These are phyloP conservation scores for Lichtheimia ornata DNA, from an alignment of 371 early-diverging fungal genomes.

Conservation along the genomic window DNA sequence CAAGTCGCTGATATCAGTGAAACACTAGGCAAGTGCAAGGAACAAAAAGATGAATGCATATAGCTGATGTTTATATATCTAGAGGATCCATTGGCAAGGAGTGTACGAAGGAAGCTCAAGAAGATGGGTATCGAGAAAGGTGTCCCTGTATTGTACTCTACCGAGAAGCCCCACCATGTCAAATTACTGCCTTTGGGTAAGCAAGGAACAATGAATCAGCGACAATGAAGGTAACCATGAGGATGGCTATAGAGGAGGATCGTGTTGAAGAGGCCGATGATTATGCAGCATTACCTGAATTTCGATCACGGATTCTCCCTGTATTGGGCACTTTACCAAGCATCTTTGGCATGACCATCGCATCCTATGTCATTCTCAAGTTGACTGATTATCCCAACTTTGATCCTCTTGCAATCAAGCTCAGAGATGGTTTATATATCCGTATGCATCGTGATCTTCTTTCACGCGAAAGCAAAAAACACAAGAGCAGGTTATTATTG, in stretches of 20 bases:
- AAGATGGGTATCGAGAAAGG: constrained; percentile 71
- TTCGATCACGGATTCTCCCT: constrained; percentile 83
- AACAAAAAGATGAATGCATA: background rate
- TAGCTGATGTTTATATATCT: background rate
- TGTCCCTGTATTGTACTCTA: constrained; percentile 88
- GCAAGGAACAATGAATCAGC: constrained; percentile 1
- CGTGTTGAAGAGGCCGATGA: constrained; percentile 84
- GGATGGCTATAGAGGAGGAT: constrained; percentile 55
- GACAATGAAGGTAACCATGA: background rate
- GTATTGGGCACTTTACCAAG: constrained; percentile 92
- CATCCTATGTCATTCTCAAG: constrained; percentile 78
- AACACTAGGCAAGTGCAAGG: constrained; percentile 69
- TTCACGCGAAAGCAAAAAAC: constrained; percentile 61
- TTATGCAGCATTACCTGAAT: constrained; percentile 87
- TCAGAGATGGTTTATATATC: constrained; percentile 72
- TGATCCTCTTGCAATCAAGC: constrained; percentile 83
- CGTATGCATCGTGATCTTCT: constrained; percentile 76
- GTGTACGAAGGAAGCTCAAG: constrained; percentile 77
- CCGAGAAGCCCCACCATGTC: constrained; percentile 85
- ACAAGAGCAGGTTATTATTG: constrained; percentile 37
- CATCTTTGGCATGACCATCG: constrained; percentile 92
- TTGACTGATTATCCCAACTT: constrained; percentile 74
- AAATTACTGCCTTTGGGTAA: constrained; percentile 74
- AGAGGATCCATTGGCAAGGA: constrained; percentile 93
- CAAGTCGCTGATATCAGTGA: constrained; percentile 94